Evolutionary conservation across 768 basidiomycete species (phyloP).

Genomic region (Trametes coccinea): DNA sequence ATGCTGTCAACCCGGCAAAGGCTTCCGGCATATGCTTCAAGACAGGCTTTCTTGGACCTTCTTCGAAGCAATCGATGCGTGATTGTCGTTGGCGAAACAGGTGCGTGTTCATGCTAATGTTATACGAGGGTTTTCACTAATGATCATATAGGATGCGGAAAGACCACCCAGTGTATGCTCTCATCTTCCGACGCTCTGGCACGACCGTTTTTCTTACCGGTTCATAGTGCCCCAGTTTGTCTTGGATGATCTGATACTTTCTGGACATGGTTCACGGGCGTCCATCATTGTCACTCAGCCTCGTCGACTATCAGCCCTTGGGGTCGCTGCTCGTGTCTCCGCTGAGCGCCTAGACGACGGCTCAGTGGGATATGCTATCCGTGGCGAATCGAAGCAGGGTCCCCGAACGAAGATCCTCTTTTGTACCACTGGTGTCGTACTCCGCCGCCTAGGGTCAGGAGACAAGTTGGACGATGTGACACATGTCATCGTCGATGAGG

Average conservation of each 20-base stretch:
- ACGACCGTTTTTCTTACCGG: background rate
- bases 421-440: slow-evolving; percentile 92
- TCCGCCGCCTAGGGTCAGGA: slow-evolving; percentile 73
- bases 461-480: slow-evolving; percentile 71
- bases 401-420: slow-evolving; percentile 77
- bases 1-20: slow-evolving; percentile 57
- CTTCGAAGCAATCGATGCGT: slow-evolving; percentile 66
- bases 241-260: slow-evolving; percentile 74
- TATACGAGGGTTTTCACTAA: background rate
- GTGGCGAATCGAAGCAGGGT: slow-evolving; percentile 76
- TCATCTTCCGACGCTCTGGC: background rate
- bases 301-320: slow-evolving; percentile 83
- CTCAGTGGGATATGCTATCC: slow-evolving; percentile 84
- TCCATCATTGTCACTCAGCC: slow-evolving; percentile 90
- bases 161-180: slow-evolving; percentile 80
- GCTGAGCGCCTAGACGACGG: slow-evolving; percentile 75
- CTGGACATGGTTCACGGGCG: slow-evolving; percentile 58
- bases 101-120: slow-evolving; percentile 37
- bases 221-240: slow-evolving; percentile 82
- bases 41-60: slow-evolving; percentile 58
- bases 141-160: slow-evolving; percentile 66
- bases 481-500: slow-evolving; percentile 92
- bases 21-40: slow-evolving; percentile 76
- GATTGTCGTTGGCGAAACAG: slow-evolving; percentile 89
- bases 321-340: slow-evolving; percentile 85